Conservation (phyloP, 2,329 filamentous ascomycete genomes). For the Botrytis tulipae region DNA sequence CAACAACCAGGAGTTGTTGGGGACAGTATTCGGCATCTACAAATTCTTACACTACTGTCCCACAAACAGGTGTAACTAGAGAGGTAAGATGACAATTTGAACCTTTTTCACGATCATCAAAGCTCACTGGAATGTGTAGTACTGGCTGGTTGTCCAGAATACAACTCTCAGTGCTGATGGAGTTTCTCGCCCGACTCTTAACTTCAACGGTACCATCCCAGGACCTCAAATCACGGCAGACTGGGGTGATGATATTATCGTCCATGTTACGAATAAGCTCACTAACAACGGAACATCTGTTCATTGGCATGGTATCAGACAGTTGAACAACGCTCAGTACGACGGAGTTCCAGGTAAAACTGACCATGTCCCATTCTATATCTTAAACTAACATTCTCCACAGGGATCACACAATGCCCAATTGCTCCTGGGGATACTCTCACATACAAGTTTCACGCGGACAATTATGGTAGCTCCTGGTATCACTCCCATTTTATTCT, state of each 20-base stretch:
- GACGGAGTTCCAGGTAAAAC: conserved; percentile 38
- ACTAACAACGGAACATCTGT: conserved; percentile 48
- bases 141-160: conserved; percentile 32
- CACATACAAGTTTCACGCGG: conserved; percentile 37
- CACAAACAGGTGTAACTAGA: conserved; percentile 40
- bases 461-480: conserved; percentile 36
- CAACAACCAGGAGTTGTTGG: conserved; percentile 38
- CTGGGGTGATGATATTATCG: conserved; percentile 38
- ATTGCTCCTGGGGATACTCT: conserved; percentile 49
- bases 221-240: conserved; percentile 44
- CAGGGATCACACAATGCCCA: conserved; percentile 42
- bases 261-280: conserved; percentile 39
- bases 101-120: neutral
- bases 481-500: conserved; percentile 57
- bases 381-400: neutral
- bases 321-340: conserved; percentile 43
- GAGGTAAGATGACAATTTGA: conserved; percentile 21
- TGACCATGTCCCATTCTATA: neutral
- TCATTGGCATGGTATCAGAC: conserved; percentile 52
- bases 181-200: conserved; percentile 51
- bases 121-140: conserved; percentile 23
- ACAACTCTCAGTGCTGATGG: conserved; percentile 42
- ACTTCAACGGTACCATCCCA: conserved; percentile 41
- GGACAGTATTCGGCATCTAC: conserved; percentile 37
- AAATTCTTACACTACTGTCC: conserved; percentile 34